Percentiles rank a stretch among this genome's conserved stretches.
Evolutionary conservation across 1,139 yeast species (phyloP).

Genomic region (Casaregolazyma suthepensis): DNA sequence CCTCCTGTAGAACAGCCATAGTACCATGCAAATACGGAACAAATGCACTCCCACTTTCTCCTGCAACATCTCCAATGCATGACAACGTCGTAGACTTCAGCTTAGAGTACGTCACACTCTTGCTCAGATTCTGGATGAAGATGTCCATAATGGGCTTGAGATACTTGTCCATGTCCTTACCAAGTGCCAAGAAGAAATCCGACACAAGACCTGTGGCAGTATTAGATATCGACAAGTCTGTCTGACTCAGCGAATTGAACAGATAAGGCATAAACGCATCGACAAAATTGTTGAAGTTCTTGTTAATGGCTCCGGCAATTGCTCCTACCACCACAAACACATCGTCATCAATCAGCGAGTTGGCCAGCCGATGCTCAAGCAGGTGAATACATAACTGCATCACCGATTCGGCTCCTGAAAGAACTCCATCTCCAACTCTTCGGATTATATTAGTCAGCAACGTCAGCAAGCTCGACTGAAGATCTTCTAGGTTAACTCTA

Average conservation of each 20-base stretch:
- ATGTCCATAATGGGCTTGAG: slow-evolving; percentile 77
- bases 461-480: slow-evolving; percentile 82
- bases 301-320: slow-evolving; percentile 72
- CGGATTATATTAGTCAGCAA: slow-evolving; percentile 83
- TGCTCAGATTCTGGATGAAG: slow-evolving; percentile 65
- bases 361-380: slow-evolving; percentile 50
- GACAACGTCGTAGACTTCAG: slow-evolving; percentile 83
- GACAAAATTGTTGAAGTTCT: slow-evolving; percentile 67
- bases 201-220: slow-evolving; percentile 95
- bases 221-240: slow-evolving; percentile 74
- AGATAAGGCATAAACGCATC: slow-evolving; percentile 77
- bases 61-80: slow-evolving; percentile 95
- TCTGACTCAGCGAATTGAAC: slow-evolving; percentile 63
- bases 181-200: slow-evolving; percentile 92
- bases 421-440: slow-evolving; percentile 64
- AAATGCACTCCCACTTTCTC: slow-evolving; percentile 72
- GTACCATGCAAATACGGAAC: slow-evolving; percentile 72
- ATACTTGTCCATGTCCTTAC: slow-evolving; percentile 64
- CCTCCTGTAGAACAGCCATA: slow-evolving; percentile 61
- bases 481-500: slow-evolving; percentile 72
- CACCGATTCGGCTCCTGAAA: slow-evolving; percentile 68
- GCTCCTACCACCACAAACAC: slow-evolving; percentile 88
- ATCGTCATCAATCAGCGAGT: slow-evolving; percentile 89
- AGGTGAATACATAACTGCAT: slow-evolving; percentile 78
- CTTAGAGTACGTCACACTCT: slow-evolving; percentile 64